phyloP scores from a whole-genome alignment of 768 basidiomycete species.

The Clitopilus hobsonii region DNA sequence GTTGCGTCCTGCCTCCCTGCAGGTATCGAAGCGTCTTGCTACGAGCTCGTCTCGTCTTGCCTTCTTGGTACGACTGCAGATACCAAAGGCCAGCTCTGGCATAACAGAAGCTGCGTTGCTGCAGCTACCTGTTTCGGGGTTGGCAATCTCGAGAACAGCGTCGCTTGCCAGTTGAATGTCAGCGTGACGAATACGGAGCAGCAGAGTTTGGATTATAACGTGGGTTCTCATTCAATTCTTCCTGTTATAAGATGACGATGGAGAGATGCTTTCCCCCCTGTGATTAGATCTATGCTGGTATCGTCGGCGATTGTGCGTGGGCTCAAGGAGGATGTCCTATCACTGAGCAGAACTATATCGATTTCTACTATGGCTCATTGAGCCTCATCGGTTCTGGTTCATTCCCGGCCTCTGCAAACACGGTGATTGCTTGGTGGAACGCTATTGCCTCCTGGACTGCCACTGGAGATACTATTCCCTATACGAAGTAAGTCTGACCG shows the following conservation, averaged over 20 bases:
- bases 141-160: conserved; percentile 4
- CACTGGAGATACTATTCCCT: neutral
- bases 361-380: conserved; percentile 12
- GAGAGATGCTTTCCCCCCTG: too few relatives aligned
- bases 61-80: neutral
- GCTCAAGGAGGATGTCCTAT: conserved; percentile 11
- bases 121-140: conserved; percentile 11
- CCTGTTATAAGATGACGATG: neutral
- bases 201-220: conserved; percentile 7
- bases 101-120: conserved; percentile 6
- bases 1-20: neutral
- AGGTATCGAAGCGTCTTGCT: neutral
- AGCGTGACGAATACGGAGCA: neutral
- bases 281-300: conserved; percentile 14
- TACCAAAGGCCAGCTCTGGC: conserved; percentile 3
- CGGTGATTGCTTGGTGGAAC: neutral
- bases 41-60: neutral
- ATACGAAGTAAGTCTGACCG: neutral
- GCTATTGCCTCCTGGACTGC: neutral
- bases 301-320: conserved; percentile 16
- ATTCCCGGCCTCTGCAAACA: neutral
- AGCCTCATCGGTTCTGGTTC: conserved; percentile 1
- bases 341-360: conserved; percentile 14
- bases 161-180: conserved; percentile 2
- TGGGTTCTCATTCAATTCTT: neutral